Evolutionary conservation across 768 basidiomycete species (phyloP), one percentile per base, ranked within the genome.

Genomic region (Macrocybe gigantea): DNA sequence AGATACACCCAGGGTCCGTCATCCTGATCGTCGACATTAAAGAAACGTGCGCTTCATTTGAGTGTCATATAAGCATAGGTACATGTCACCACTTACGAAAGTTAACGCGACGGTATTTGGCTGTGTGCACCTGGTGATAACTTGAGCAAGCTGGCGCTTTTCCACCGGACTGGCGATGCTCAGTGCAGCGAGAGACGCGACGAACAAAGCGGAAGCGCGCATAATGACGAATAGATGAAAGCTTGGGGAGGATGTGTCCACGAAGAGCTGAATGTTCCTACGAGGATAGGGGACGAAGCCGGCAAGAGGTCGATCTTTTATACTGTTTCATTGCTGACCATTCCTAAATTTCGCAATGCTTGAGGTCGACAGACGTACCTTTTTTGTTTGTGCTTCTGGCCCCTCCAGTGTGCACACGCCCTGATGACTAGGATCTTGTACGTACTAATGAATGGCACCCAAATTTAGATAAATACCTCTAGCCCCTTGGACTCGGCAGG

Each of bases 81-180:
- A 12, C 5, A 14, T 33, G 2, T 14, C 12, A 29, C 6, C 9
- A 55, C 60, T 30, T 41, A 62, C 60, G 47, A 62, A 62, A 14
- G 60, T 62, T 29, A 62, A 47, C 2, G 60, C 60, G 13, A 46
- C 60, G 15, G 55, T 58, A 12, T 60, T 62, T 15, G 60, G 55
- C 5, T 52, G 47, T 4, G 53, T 60, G 35, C 60, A 62, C 9
- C 31, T 41, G 5, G 53, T 53, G 44, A 62, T 57, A 33, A 62
- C 56, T 45, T 60, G 52, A 14, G 58, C 60, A 38, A 56, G 14
- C 5, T 44, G 7, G 31, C 54, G 51, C 30, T 52, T 53, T 41
- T 51, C 54, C 31, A 51, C 39, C 8, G 56, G 56, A n/a, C 12
- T 49, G 5, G 58, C 56, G n/a, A 44, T 34, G n/a, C 43, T 50